phyloP scores from a whole-genome alignment of 768 basidiomycete species.

The Pilatotrama ljubarskyi region DNA sequence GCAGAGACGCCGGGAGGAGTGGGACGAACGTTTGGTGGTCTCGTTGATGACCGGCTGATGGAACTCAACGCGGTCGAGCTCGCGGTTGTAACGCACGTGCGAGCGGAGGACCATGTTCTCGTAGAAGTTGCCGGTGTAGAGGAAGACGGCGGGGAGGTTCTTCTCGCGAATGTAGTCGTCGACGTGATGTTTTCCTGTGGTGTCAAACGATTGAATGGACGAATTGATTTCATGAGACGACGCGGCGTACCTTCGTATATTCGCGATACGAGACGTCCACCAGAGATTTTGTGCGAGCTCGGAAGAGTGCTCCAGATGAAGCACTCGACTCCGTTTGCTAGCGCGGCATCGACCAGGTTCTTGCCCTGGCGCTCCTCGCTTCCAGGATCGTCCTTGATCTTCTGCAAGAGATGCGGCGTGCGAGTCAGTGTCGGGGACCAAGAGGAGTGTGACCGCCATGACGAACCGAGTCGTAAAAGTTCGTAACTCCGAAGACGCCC shows the following conservation, averaged over 20 bases:
- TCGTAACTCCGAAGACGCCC: constrained; percentile 25
- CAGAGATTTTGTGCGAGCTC: constrained; percentile 21
- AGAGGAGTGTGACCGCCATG: too few relatives aligned
- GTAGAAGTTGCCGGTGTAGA: constrained; percentile 27
- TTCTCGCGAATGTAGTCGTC: constrained; percentile 25
- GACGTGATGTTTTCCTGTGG: constrained; percentile 21
- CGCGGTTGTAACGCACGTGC: constrained; percentile 21
- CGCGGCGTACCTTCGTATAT: constrained; percentile 21
- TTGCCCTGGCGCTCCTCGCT: constrained; percentile 25
- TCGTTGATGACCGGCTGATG: constrained; percentile 22
- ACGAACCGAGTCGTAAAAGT: constrained; percentile 26
- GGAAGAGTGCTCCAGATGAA: constrained; percentile 26
- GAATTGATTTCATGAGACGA: not conserved
- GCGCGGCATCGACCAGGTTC: constrained; percentile 21
- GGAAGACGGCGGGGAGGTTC: constrained; percentile 14
- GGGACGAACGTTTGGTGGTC: constrained; percentile 15
- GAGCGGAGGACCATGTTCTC: constrained; percentile 24
- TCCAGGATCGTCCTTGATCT: constrained; percentile 23
- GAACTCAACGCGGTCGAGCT: constrained; percentile 21
- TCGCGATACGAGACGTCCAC: constrained; percentile 20
- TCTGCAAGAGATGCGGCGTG: constrained; percentile 13
- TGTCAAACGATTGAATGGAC: not conserved
- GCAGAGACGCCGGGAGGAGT: not conserved
- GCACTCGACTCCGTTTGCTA: constrained; percentile 17
- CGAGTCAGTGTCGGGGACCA: too few relatives aligned